A percentile compares a stretch with the other conserved stretches of the same genome.
Evolutionary conservation across 768 basidiomycete genomes (phyloP).

Genomic region (Heimioporus sp.): DNA sequence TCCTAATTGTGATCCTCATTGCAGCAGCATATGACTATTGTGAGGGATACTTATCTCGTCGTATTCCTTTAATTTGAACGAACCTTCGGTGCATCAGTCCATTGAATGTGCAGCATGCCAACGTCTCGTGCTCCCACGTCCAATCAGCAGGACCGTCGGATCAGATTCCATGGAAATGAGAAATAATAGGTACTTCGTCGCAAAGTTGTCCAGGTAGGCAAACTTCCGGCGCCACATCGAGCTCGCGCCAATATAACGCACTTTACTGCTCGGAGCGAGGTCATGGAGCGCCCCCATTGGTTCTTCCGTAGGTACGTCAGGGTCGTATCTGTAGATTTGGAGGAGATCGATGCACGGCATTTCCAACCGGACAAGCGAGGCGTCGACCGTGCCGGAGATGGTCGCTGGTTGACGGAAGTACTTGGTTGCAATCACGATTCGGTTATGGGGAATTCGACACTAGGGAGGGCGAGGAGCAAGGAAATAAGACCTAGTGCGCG

Average conservation of each 20-base stretch:
- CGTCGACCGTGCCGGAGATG: constrained; percentile 38
- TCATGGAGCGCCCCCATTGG: constrained; percentile 53
- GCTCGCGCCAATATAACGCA: constrained; percentile 50
- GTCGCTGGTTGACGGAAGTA: constrained; percentile 31
- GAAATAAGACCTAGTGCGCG: too few species aligned
- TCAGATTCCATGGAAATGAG: neutral
- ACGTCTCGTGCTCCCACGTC: constrained; percentile 43
- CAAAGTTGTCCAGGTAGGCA: constrained; percentile 42
- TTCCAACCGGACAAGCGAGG: constrained; percentile 34
- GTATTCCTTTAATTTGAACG: too few species aligned
- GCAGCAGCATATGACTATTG: too few species aligned
- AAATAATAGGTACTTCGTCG: constrained; percentile 28
- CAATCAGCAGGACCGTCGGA: neutral
- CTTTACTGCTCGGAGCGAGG: constrained; percentile 46
- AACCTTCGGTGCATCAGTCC: constrained; percentile 22
- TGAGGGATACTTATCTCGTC: too few species aligned
- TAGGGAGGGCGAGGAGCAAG: neutral
- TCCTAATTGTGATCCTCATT: too few species aligned
- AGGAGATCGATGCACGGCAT: constrained; percentile 40
- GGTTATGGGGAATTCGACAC: constrained; percentile 32
- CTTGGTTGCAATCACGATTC: constrained; percentile 32
- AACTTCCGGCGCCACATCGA: constrained; percentile 49
- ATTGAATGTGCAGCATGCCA: constrained; percentile 42
- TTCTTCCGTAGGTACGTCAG: constrained; percentile 37
- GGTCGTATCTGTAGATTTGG: constrained; percentile 45